Conservation (phyloP, 441 rosid species). For the Adansonia madagascariensis region DNA sequence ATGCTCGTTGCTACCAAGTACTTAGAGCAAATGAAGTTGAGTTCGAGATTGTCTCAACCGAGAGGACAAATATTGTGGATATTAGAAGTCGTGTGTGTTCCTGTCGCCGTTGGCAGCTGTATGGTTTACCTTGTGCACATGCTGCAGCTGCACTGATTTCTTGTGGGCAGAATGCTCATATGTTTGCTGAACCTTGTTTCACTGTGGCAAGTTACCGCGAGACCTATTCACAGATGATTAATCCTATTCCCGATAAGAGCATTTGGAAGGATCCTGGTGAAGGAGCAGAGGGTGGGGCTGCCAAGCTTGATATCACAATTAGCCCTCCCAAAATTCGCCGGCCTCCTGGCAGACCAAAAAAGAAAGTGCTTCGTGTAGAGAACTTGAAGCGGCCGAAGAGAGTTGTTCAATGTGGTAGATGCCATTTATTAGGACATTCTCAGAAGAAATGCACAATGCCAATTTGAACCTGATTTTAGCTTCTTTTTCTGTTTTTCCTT, state of each 20-base stretch:
- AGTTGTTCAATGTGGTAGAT: slow-evolving; percentile 91
- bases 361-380: slow-evolving; percentile 85
- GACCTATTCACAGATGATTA: slow-evolving; percentile 72
- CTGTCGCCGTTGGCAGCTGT: slow-evolving; percentile 94
- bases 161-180: slow-evolving; percentile 75
- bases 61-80: slow-evolving; percentile 92
- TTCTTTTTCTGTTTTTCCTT: slow-evolving; percentile 14
- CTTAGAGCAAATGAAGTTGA: slow-evolving; percentile 93
- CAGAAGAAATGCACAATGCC: slow-evolving; percentile 97
- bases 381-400: slow-evolving; percentile 87
- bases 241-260: slow-evolving; percentile 68
- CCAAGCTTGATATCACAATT: slow-evolving; percentile 55
- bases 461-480: slow-evolving; percentile 46
- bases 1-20: slow-evolving; percentile 91
- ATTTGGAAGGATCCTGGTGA: slow-evolving; percentile 70
- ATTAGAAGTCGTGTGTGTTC: slow-evolving; percentile 79
- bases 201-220: slow-evolving; percentile 74
- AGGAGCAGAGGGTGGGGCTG: slow-evolving; percentile 39
- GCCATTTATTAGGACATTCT: slow-evolving; percentile 95
- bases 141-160: slow-evolving; percentile 94
- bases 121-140: slow-evolving; percentile 96
- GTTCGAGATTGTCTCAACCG: slow-evolving; percentile 93
- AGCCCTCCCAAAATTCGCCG: slow-evolving; percentile 84
- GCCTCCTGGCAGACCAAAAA: slow-evolving; percentile 91
- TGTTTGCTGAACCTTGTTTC: slow-evolving; percentile 86